These are phyloP conservation scores for Botrytis squamosa DNA, from an alignment of 2,329 filamentous ascomycete genomes.

Conservation along the genomic window DNA sequence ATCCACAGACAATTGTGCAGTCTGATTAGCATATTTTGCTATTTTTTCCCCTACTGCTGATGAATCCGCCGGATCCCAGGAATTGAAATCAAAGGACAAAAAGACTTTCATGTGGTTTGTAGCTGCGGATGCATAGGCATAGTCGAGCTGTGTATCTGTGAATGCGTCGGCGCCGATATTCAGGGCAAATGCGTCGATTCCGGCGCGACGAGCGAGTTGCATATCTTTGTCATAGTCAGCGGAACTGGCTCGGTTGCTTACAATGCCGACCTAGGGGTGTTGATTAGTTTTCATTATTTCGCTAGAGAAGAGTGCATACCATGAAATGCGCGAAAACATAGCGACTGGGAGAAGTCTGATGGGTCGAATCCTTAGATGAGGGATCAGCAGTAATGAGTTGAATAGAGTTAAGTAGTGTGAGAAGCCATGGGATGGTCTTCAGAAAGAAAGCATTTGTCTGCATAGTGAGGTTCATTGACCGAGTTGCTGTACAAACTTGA, in stretches of 20 bases:
- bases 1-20: constrained; percentile 40
- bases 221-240: constrained; percentile 28
- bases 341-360: not conserved
- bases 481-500: not conserved
- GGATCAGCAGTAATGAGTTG: not conserved
- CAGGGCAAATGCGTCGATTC: constrained; percentile 41
- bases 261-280: constrained; percentile 26
- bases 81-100: constrained; percentile 39
- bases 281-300: not conserved
- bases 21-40: constrained; percentile 34
- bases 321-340: constrained; percentile 31
- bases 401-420: not conserved
- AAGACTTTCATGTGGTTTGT: constrained; percentile 38
- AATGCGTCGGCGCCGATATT: constrained; percentile 39
- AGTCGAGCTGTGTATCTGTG: constrained; percentile 33
- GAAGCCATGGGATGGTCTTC: constrained; percentile 8
- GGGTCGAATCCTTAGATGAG: not conserved
- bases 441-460: not conserved
- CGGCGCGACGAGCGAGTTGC: constrained; percentile 32
- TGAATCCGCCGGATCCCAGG: constrained; percentile 17
- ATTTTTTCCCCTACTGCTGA: constrained; percentile 33
- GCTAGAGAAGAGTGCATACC: not conserved
- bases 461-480: constrained; percentile 2
- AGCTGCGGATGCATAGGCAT: constrained; percentile 36
- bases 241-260: constrained; percentile 25